phyloP scores from a whole-genome alignment of 768 basidiomycete species.

The Suillus weaverae region DNA sequence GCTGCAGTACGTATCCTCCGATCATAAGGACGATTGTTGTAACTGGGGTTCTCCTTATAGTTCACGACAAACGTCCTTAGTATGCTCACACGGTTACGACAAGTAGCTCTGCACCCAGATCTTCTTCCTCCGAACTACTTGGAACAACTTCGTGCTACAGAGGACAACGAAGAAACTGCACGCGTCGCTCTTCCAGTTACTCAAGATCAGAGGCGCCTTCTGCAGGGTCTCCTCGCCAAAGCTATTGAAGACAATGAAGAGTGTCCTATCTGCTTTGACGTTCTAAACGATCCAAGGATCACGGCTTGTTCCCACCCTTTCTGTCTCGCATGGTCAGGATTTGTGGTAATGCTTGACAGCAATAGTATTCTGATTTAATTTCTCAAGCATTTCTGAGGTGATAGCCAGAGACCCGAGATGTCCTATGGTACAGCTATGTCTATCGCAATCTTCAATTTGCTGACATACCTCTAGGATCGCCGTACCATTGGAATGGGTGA shows the following conservation, averaged over 20 bases:
- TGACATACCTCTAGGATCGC: conserved; percentile 58
- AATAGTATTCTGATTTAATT: conserved; percentile 8
- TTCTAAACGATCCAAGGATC: conserved; percentile 65
- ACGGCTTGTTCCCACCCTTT: conserved; percentile 73
- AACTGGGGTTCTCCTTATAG: conserved; percentile 34
- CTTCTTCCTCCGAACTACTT: conserved; percentile 72
- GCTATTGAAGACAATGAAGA: conserved; percentile 82
- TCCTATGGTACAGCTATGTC: conserved; percentile 61
- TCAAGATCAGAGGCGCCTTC: conserved; percentile 49
- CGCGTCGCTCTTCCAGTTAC: conserved; percentile 42
- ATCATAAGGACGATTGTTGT: background rate
- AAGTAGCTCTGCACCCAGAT: conserved; percentile 77
- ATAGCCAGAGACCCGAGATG: conserved; percentile 73
- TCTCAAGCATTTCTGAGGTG: conserved; percentile 62
- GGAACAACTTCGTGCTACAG: conserved; percentile 51
- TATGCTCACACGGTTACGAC: conserved; percentile 85
- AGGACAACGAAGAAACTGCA: conserved; percentile 21
- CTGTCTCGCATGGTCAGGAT: conserved; percentile 63
- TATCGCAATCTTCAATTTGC: background rate
- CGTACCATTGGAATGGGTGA: conserved; percentile 53
- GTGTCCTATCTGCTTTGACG: conserved; percentile 72
- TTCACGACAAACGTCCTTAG: conserved; percentile 70
- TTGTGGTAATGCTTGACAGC: background rate
- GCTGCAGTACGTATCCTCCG: conserved; percentile 38
- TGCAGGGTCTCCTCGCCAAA: conserved; percentile 60